Evolutionary conservation across 192 early-diverging fungal species (phyloP), one percentile per base, ranked within the genome.

Genomic region (Linnemannia schmuckeri): DNA sequence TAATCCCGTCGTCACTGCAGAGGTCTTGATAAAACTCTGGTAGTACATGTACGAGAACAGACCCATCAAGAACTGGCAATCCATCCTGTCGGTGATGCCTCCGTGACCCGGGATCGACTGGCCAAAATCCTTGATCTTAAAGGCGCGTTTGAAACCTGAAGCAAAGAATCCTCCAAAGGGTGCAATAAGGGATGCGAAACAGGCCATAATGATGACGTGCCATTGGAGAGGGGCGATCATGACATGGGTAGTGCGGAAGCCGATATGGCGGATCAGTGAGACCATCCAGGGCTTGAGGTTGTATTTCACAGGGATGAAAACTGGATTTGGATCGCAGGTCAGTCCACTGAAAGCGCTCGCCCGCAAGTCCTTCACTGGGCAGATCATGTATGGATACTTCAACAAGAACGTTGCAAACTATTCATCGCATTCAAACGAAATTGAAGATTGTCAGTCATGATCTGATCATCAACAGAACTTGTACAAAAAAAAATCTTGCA

Each of bases 131-230:
- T 99, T 98, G 87, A 98, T 95, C 70, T 98, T 97, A 90, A 99
- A 98, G 1, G 98, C 98, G 30, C 98, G 93, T 89, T 99, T 99
- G 78, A 98, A 94, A 20, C 97, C 98, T 76, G 95, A 96, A 8
- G 98, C 98, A 91, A 99, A 99, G 92, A 98, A 99, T 5, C 98
- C 98, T 78, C 98, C 98, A 89, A 99, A 98, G 30, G 98, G 98
- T 47, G 97, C 97, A 85, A 99, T 98, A 77, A 97, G 86, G 27
- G 96, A 97, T 15, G 97, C 97, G 91, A 98, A 99, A 68, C 93
- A 91, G 1, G 97, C 94, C 90, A 99, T 94, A 33, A 95, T 90
- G 35, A 98, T 85, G 40, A 96, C 93, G 88, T 99, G 98, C 52
- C 96, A 91, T 89, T 98, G 96, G 76, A 99, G 83, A 15, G 97